Evolutionary conservation across 768 basidiomycete species (phyloP).

Genomic region (Boletus sp.): DNA sequence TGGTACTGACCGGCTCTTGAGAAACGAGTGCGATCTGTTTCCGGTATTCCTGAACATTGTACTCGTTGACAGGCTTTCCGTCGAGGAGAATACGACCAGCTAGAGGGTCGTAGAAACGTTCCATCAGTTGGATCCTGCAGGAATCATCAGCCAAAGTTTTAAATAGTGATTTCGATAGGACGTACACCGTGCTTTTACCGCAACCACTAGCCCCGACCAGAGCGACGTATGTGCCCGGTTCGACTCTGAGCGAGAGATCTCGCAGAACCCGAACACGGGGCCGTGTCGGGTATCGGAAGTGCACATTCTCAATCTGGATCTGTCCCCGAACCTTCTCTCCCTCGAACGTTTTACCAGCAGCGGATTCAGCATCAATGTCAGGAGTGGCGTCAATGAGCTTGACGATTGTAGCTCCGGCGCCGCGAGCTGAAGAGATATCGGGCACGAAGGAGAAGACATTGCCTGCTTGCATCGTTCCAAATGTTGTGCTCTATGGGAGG

Average conservation of each 20-base stretch:
- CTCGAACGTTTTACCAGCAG: constrained; percentile 55
- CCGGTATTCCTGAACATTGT: constrained; percentile 85
- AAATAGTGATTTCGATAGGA: constrained; percentile 2
- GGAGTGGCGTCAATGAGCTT: constrained; percentile 70
- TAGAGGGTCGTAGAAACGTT: no score
- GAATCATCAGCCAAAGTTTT: not conserved
- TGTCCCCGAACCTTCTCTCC: constrained; percentile 50
- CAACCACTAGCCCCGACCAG: constrained; percentile 80
- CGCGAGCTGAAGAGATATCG: constrained; percentile 81
- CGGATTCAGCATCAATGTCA: constrained; percentile 78
- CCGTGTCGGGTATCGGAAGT: constrained; percentile 90
- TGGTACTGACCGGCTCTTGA: constrained; percentile 61
- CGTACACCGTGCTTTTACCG: constrained; percentile 81
- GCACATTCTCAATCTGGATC: constrained; percentile 74
- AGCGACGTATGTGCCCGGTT: constrained; percentile 79
- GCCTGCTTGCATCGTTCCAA: constrained; percentile 85
- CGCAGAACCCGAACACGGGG: constrained; percentile 82
- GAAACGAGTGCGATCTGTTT: constrained; percentile 88
- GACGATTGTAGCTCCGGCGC: constrained; percentile 74
- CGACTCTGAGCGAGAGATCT: constrained; percentile 65
- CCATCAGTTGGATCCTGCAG: no score
- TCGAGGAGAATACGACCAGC: no score
- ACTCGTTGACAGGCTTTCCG: constrained; percentile 67
- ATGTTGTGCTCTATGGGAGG: constrained; percentile 56
- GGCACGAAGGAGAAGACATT: constrained; percentile 85